A percentile compares a stretch with the other conserved stretches of the same genome.
Conservation (phyloP, 768 basidiomycete species). For the Leccinum imitatum region DNA sequence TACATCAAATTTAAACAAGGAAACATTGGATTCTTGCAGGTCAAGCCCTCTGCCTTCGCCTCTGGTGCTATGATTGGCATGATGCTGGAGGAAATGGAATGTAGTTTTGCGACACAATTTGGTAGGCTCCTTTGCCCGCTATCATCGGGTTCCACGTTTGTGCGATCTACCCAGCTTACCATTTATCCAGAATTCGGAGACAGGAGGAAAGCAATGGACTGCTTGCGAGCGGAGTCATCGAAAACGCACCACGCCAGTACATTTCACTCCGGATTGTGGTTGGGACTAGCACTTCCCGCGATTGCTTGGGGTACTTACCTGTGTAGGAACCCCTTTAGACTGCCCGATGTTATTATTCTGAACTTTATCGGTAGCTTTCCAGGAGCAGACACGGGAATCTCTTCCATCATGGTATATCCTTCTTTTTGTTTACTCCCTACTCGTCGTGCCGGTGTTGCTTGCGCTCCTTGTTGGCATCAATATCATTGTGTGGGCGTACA, state of each 20-base stretch:
- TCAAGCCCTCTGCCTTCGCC: conserved; percentile 67
- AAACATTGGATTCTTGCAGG: conserved; percentile 36
- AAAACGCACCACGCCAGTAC: conserved; percentile 73
- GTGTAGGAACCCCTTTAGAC: conserved; percentile 19
- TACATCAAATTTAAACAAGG: not conserved
- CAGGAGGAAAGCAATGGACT: conserved; percentile 68
- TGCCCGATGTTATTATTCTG: not conserved
- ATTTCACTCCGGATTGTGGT: conserved; percentile 68
- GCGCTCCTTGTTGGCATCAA: conserved; percentile 78
- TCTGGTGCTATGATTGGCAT: conserved; percentile 57
- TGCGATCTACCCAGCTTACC: not conserved
- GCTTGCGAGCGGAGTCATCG: conserved; percentile 55
- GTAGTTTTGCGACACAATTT: conserved; percentile 72
- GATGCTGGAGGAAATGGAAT: conserved; percentile 76
- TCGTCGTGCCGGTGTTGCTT: conserved; percentile 76
- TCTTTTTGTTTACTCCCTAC: conserved; percentile 72
- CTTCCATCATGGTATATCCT: conserved; percentile 74
- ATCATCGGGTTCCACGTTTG: not conserved
- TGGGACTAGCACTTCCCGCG: conserved; percentile 74
- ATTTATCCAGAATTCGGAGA: conserved; percentile 56
- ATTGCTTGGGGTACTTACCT: conserved; percentile 66
- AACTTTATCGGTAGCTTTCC: conserved; percentile 45
- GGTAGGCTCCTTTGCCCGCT: conserved; percentile 42
- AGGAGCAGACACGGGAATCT: conserved; percentile 43
- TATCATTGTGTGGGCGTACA: conserved; percentile 68